A percentile compares a stretch with the other conserved stretches of the same genome.
These are phyloP conservation scores for Cynara cardunculus DNA, from an alignment of 129 eudicot species.

Conservation along the genomic window DNA sequence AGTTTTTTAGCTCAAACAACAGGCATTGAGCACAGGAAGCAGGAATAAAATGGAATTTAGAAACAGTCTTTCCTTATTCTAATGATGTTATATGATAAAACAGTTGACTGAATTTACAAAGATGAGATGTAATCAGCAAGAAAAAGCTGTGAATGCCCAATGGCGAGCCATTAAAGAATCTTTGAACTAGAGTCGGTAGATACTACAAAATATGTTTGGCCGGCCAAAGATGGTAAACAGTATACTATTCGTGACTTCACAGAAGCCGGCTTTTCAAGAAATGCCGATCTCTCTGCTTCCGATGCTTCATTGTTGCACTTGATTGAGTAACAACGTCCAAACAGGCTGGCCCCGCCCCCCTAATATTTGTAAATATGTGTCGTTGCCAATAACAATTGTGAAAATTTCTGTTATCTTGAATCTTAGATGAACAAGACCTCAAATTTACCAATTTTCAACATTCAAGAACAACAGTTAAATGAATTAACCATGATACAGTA, in stretches of 20 bases:
- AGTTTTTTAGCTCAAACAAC: slow-evolving; percentile 2
- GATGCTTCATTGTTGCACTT: slow-evolving; percentile 14
- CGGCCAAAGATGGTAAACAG: slow-evolving; percentile 6
- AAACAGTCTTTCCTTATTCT: background rate
- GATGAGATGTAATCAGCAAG: slow-evolving; percentile 30
- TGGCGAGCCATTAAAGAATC: slow-evolving; percentile 14
- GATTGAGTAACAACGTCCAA: background rate
- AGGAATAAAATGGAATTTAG: background rate
- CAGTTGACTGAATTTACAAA: slow-evolving; percentile 50
- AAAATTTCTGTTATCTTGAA: background rate
- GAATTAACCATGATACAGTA: background rate
- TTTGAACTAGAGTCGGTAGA: background rate
- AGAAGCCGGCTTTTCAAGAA: slow-evolving; percentile 16
- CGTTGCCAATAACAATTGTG: background rate
- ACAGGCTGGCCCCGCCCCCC: background rate
- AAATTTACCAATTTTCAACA: background rate
- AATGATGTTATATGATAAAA: slow-evolving; percentile 26
- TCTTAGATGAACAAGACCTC: background rate
- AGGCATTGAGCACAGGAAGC: slow-evolving; percentile 16
- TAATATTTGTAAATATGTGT: slow-evolving; percentile 10
- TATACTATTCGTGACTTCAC: background rate
- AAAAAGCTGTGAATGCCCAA: slow-evolving; percentile 34
- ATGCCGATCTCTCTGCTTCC: background rate
- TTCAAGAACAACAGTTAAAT: background rate
- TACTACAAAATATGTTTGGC: slow-evolving; percentile 10